Evolutionary conservation across 208 protist species (phyloP), one percentile per base, ranked within the genome.

Genomic region (Acanthamoeba healyi): DNA sequence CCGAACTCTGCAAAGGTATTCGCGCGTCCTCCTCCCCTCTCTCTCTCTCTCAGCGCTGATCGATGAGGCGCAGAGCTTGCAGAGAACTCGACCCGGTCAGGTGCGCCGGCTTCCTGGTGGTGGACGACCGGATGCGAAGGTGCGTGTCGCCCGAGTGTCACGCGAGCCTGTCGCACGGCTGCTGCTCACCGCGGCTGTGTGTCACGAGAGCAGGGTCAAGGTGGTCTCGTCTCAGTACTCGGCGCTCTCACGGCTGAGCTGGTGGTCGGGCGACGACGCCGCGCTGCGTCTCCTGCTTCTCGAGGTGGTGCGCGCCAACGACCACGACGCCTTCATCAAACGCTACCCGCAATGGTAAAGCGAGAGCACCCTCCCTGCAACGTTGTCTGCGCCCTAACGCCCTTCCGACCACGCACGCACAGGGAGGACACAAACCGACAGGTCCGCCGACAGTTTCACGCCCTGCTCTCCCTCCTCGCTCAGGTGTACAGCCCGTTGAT

Each of bases 191-290:
- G 7, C 26, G 10, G 24, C 32, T 26, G 49, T 6, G 6, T 54
- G 49, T 0, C 56, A 63, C 19, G 12, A 36, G 0, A 14, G 32
- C 17, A 84, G 74, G 32, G 44, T 84, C 14, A 84, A 84, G 74
- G 40, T 84, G 15, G 19, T 84, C 24, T 84, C 74, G 32, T 26
- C 38, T 24, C 74, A 84, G 19, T 84, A 84, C 46, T 58, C 74
- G 74, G 74, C 74, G 74, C 74, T 84, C 9, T 5, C 46, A 4
- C 12, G 40, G 74, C 44, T 84, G 26, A 84, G 46, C 38, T 84
- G 74, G 74, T 84, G 74, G 74, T 32, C 74, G 32, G 74, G 74
- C 46, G 74, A 84, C 42, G 74, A 84, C 4, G 74, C 74, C 26
- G 38, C 74, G 24, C 74, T 84, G 38, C 74, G 74, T 54, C 29